phyloP scores from a whole-genome alignment of 306 rosid genomes.

The Fragaria vesca region DNA sequence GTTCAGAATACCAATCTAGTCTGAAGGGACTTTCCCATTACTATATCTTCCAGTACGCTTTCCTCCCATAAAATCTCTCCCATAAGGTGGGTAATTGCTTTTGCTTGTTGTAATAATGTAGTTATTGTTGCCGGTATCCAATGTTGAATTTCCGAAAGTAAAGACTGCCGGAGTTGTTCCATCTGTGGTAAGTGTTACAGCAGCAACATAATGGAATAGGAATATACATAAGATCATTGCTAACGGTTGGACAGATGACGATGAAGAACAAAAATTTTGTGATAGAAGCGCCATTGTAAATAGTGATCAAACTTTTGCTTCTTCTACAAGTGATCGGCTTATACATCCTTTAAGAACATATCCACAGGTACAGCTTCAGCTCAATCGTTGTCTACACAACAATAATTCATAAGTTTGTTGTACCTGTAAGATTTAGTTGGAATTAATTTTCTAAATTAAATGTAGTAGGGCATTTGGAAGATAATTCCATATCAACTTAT shows the following conservation, averaged over 20 bases:
- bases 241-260: slow-evolving; percentile 10
- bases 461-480: no score
- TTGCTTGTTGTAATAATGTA: slow-evolving; percentile 37
- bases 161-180: slow-evolving; percentile 55
- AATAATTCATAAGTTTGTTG: no score
- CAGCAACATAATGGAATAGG: slow-evolving; percentile 10
- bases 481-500: no score
- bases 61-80: slow-evolving; percentile 47
- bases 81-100: slow-evolving; percentile 70
- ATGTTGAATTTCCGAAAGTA: slow-evolving; percentile 68
- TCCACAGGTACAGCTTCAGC: not conserved
- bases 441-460: no score
- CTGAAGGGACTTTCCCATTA: slow-evolving; percentile 63
- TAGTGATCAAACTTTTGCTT: not conserved
- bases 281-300: slow-evolving; percentile 7
- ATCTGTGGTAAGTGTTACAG: slow-evolving; percentile 21
- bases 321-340: not conserved
- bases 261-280: not conserved
- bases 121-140: slow-evolving; percentile 73
- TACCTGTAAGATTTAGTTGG: no score
- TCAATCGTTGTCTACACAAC: not conserved
- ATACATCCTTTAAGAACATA: not conserved
- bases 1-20: slow-evolving; percentile 37
- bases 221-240: not conserved
- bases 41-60: slow-evolving; percentile 64